Evolutionary conservation across 139 green algal species (phyloP).

Genomic region (Chlorokybus atmophyticus): DNA sequence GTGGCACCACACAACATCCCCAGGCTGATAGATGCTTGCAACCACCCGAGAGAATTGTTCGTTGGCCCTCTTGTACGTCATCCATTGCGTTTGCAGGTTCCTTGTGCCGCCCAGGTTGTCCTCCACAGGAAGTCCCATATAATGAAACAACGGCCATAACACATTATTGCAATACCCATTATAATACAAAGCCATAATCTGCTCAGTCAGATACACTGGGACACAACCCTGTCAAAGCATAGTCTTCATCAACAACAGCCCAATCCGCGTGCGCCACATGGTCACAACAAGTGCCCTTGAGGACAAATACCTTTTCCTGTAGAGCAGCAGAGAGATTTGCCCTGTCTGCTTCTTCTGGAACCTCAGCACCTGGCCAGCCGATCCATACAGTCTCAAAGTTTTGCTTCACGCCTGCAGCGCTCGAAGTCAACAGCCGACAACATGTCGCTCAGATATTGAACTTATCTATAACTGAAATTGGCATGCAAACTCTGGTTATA

Average conservation of each 20-base stretch:
- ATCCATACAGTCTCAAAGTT: slow-evolving; percentile 83
- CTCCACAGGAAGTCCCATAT: slow-evolving; percentile 90
- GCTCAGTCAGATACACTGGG: slow-evolving; percentile 78
- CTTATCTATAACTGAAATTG: too few relatives aligned
- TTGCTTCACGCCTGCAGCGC: slow-evolving; percentile 66
- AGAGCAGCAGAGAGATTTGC: slow-evolving; percentile 58
- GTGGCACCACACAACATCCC: slow-evolving; percentile 94
- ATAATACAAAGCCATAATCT: slow-evolving; percentile 54
- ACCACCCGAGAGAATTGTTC: slow-evolving; percentile 60
- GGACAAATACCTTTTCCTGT: slow-evolving; percentile 31
- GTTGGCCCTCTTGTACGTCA: slow-evolving; percentile 63
- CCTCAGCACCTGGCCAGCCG: slow-evolving; percentile 72
- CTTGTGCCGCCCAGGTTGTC: slow-evolving; percentile 43
- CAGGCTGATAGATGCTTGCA: slow-evolving; percentile 49
- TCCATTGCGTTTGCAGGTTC: slow-evolving; percentile 60
- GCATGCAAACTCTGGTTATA: too few relatives aligned
- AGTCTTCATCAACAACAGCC: too few relatives aligned
- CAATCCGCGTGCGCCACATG: too few relatives aligned
- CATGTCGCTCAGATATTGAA: too few relatives aligned
- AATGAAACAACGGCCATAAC: slow-evolving; percentile 96
- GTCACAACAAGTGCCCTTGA: too few relatives aligned
- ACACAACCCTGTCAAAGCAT: slow-evolving; percentile 52
- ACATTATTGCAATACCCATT: slow-evolving; percentile 97
- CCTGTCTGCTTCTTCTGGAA: slow-evolving; percentile 40
- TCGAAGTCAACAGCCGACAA: too few relatives aligned